Evolutionary conservation across 192 early-diverging fungal genomes (phyloP).

Genomic region (Neocallimastix lanati): DNA sequence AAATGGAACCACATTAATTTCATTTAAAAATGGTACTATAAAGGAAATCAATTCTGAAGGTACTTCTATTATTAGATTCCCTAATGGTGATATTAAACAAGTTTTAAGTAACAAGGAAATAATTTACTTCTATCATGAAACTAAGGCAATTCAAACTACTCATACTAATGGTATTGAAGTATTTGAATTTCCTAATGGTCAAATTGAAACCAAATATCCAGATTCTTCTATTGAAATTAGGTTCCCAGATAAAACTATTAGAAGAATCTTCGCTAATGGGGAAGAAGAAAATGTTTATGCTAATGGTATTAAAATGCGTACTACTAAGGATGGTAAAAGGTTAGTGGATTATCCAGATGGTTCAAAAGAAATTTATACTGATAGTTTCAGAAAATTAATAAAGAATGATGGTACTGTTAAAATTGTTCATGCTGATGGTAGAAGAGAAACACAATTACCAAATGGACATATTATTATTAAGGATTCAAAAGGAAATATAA

Average conservation of each 20-base stretch:
- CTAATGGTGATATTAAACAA: neutral
- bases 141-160: slow-evolving; percentile 13
- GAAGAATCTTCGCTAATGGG: neutral
- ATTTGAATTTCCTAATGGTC: slow-evolving; percentile 13
- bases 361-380: neutral
- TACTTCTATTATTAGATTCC: neutral
- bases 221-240: slow-evolving; percentile 13
- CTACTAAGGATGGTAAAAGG: neutral
- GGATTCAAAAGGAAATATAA: neutral
- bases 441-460: neutral
- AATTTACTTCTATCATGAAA: slow-evolving; percentile 14
- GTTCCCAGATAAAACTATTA: slow-evolving; percentile 10
- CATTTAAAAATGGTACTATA: neutral
- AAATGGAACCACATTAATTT: neutral
- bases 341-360: neutral
- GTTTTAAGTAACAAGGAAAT: neutral
- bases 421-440: neutral
- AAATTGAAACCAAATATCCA: slow-evolving; percentile 9
- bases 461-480: neutral
- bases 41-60: neutral
- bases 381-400: neutral
- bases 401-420: neutral
- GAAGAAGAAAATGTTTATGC: neutral
- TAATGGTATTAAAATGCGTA: neutral
- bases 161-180: slow-evolving; percentile 10